A percentile compares a stretch with the other conserved stretches of the same genome.
These are phyloP conservation scores for Colletotrichum sp. DNA, from an alignment of 2,329 filamentous ascomycete species.

Conservation along the genomic window DNA sequence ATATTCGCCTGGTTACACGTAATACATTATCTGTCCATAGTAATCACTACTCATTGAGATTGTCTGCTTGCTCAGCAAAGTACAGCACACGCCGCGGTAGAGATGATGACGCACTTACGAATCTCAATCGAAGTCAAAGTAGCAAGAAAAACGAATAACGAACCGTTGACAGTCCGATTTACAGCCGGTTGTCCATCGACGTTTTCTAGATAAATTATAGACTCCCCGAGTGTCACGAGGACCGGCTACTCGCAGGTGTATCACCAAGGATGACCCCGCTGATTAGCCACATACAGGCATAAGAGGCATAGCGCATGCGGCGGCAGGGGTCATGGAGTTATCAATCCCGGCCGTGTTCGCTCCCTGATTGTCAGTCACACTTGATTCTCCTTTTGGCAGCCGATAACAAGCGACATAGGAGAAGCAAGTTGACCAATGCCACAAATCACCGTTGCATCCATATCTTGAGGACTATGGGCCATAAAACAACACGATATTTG, in stretches of 20 bases:
- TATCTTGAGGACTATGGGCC: background rate
- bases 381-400: background rate
- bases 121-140: background rate
- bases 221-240: background rate
- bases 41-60: background rate
- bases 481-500: accelerated
- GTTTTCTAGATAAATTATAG: background rate
- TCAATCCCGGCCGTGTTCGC: background rate
- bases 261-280: background rate
- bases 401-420: background rate
- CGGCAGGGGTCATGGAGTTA: background rate
- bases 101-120: background rate
- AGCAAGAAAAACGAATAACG: background rate
- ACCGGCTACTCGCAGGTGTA: background rate
- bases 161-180: background rate
- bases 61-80: background rate
- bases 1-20: background rate
- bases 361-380: background rate
- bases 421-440: background rate
- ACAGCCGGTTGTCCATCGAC: background rate
- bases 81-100: too few relatives aligned
- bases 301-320: background rate
- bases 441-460: background rate
- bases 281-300: background rate
- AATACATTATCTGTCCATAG: background rate